These are phyloP conservation scores for Mucor circinelloides DNA, from an alignment of 371 early-diverging fungal species.

Conservation along the genomic window DNA sequence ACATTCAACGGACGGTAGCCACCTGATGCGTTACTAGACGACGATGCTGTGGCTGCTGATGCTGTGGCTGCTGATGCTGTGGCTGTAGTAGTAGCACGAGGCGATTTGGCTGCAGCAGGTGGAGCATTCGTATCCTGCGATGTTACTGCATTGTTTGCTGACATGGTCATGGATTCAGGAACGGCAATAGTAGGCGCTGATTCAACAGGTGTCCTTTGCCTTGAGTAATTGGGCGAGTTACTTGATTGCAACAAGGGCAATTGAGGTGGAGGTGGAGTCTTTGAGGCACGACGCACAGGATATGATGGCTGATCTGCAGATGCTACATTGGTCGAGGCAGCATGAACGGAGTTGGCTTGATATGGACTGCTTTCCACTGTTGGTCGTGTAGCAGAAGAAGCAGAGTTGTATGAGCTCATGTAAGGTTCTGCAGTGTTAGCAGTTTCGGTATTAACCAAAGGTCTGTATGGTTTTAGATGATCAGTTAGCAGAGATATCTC, in stretches of 20 bases:
- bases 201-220: conserved; percentile 8
- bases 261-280: conserved; percentile 3
- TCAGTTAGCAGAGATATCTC: background rate
- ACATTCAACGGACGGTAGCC: conserved; percentile 58
- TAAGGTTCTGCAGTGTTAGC: background rate
- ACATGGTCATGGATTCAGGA: background rate
- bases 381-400: conserved; percentile 11
- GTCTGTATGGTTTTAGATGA: background rate
- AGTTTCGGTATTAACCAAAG: conserved; percentile 2
- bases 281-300: background rate
- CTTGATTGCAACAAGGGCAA: background rate
- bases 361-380: conserved; percentile 17
- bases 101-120: background rate
- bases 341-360: conserved; percentile 9
- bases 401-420: background rate
- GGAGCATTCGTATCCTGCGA: background rate
- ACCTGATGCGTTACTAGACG: background rate
- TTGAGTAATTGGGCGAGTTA: conserved; percentile 7
- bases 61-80: background rate
- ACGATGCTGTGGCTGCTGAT: background rate
- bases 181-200: background rate
- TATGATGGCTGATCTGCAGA: background rate
- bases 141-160: background rate
- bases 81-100: background rate
- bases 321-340: background rate